Evolutionary conservation across 306 rosid species (phyloP), one percentile per base, ranked within the genome.

Genomic region (Arachis hypogaea): DNA sequence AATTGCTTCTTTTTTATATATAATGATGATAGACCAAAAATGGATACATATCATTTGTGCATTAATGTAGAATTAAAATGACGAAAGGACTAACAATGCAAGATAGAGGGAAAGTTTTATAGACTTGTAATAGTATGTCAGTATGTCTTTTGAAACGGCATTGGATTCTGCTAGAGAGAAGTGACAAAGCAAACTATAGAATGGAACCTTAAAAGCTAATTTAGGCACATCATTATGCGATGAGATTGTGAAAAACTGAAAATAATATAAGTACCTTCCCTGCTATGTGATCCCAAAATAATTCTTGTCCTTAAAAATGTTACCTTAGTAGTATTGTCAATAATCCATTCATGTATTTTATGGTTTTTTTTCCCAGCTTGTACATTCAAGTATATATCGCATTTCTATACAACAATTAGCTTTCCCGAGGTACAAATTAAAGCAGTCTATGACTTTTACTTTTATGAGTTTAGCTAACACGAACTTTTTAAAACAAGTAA

Each of bases 101-200:
- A 67, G 51, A 61, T 63, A 12, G 76, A 54, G 30, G 49, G 61
- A 69, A 55, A 74, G 29, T 62, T 11, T 5, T 43, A 56, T 62
- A 63, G 38, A 33, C 0, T 33, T 33, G 38, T 33, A 33, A 4
- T 33, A 16, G 1, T 22, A 22, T 22, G 1, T 18, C 0, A 18
- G 0, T 63, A 43, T 46, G 62, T 69, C 18, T 50, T 46, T 61
- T 5, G 11, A 41, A 51, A 62, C 1, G 46, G 80, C 11, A 74
- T 80, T 42, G 8, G 72, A 68, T 74, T 68, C 80, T 49, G 5
- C 63, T 33, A 0, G 44, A 10, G 4, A 61, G 75, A 58, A 76
- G 66, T 22, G 28, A 22, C 28, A 22, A 22, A 22, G 28, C 72
- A 52, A 61, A 79, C 71, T 74, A 76, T 61, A 73, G 7, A 67